A percentile compares a stretch with the other conserved stretches of the same genome.
These are phyloP conservation scores for Pseudodiploospora longispora DNA, from an alignment of 2,329 filamentous ascomycete genomes.

Conservation along the genomic window DNA sequence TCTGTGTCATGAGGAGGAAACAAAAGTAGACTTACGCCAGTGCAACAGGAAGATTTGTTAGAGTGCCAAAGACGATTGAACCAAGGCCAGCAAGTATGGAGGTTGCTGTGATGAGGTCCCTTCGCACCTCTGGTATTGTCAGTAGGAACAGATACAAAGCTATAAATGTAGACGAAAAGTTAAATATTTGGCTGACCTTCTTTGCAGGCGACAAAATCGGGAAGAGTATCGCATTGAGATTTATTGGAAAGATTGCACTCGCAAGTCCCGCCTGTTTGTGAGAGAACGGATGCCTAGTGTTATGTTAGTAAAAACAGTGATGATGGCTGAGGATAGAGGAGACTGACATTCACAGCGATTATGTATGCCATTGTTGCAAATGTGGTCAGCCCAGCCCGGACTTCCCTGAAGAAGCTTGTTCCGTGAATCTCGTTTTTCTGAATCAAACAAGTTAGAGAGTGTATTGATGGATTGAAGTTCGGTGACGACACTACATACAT, in stretches of 20 bases:
- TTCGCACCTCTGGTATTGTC: slow-evolving; percentile 47
- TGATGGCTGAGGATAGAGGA: background rate
- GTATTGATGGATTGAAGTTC: background rate
- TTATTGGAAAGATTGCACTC: slow-evolving; percentile 45
- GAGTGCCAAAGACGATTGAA: slow-evolving; percentile 68
- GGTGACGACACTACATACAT: slow-evolving; percentile 41
- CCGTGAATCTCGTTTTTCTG: slow-evolving; percentile 60
- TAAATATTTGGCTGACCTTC: slow-evolving; percentile 27
- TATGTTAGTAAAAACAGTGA: slow-evolving; percentile 2
- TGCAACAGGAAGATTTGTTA: slow-evolving; percentile 65
- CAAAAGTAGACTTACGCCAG: slow-evolving; percentile 22
- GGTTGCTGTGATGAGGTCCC: slow-evolving; percentile 75
- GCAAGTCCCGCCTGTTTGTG: slow-evolving; percentile 71
- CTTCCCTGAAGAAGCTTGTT: slow-evolving; percentile 66
- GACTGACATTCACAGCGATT: slow-evolving; percentile 59
- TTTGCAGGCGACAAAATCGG: slow-evolving; percentile 37
- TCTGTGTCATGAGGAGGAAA: too few relatives aligned
- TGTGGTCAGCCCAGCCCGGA: slow-evolving; percentile 73
- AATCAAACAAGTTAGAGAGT: slow-evolving; percentile 2
- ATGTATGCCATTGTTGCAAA: slow-evolving; percentile 82
- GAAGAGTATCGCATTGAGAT: slow-evolving; percentile 40
- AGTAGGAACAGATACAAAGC: background rate
- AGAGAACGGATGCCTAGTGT: slow-evolving; percentile 58
- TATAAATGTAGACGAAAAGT: background rate
- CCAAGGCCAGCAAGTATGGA: slow-evolving; percentile 71